phyloP scores from a whole-genome alignment of 2,329 filamentous ascomycete species.

The Teratosphaeria viscida region DNA sequence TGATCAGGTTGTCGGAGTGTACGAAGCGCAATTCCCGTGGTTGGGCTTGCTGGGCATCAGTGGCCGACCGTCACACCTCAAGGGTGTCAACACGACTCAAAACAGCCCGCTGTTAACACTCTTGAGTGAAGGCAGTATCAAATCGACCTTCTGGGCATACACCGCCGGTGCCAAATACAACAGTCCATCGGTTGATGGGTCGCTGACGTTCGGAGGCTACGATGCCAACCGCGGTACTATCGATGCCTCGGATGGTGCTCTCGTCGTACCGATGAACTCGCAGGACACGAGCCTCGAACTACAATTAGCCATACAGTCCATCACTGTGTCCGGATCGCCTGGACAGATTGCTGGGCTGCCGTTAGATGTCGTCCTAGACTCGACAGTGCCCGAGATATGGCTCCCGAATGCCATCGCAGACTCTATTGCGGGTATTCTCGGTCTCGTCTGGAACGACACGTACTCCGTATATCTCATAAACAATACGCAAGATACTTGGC shows the following conservation, averaged over 20 bases:
- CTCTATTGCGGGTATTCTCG: constrained; percentile 30
- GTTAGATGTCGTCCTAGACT: constrained; percentile 29
- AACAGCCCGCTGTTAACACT: neutral
- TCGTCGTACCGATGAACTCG: constrained; percentile 22
- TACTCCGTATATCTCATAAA: constrained; percentile 31
- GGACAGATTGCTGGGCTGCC: neutral
- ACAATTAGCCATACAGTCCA: neutral
- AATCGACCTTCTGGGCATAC: constrained; percentile 14
- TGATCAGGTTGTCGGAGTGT: neutral
- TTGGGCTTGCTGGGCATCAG: constrained; percentile 2
- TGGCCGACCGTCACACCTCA: neutral
- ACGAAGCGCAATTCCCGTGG: neutral
- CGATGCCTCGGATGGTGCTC: constrained; percentile 5
- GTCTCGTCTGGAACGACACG: constrained; percentile 27
- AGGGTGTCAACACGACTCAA: neutral
- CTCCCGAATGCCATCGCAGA: constrained; percentile 29
- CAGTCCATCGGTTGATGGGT: constrained; percentile 3
- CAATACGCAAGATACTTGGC: constrained; percentile 25
- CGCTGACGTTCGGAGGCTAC: constrained; percentile 26
- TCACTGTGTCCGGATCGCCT: neutral
- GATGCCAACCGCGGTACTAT: constrained; percentile 19
- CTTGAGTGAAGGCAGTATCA: neutral
- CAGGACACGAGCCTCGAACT: constrained; percentile 6
- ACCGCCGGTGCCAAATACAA: constrained; percentile 19
- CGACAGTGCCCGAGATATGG: constrained; percentile 32